Evolutionary conservation across 257 asterid genomes (phyloP).

Genomic region (Nicotiana benthamiana): DNA sequence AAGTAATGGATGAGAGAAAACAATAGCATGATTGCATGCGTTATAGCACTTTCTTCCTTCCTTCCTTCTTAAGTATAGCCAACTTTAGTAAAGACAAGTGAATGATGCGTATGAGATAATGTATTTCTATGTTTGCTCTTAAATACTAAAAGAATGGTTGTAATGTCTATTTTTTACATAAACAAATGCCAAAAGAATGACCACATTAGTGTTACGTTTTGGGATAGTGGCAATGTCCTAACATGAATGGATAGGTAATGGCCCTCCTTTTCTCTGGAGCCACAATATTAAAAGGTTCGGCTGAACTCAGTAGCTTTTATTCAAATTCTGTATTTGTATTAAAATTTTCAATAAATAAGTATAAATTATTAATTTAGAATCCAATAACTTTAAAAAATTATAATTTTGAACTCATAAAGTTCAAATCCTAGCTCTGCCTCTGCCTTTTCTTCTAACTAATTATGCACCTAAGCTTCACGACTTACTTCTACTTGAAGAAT

Average conservation of each 20-base stretch:
- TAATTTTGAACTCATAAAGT: no score
- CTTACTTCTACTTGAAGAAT: background rate
- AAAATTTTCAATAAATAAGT: no score
- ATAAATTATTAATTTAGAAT: no score
- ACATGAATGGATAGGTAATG: background rate
- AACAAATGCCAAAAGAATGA: background rate
- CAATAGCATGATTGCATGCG: background rate
- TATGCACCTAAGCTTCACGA: no score
- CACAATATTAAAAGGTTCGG: no score
- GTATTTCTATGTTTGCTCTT: background rate
- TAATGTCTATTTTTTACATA: background rate
- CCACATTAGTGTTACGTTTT: background rate
- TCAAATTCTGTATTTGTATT: no score
- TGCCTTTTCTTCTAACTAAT: no score
- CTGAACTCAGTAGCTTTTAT: no score
- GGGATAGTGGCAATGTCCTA: background rate
- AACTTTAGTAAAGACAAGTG: background rate
- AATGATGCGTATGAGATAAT: background rate
- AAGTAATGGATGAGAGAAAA: background rate
- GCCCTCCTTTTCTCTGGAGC: no score
- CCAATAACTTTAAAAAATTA: no score
- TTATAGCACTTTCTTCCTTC: background rate
- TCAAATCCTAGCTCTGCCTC: no score
- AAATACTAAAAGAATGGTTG: background rate
- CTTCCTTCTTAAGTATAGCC: conserved; percentile 10